A percentile compares a stretch with the other conserved stretches of the same genome.
These are phyloP conservation scores for Kodamaea anthophila DNA, from an alignment of 1,139 yeast genomes.

Conservation along the genomic window DNA sequence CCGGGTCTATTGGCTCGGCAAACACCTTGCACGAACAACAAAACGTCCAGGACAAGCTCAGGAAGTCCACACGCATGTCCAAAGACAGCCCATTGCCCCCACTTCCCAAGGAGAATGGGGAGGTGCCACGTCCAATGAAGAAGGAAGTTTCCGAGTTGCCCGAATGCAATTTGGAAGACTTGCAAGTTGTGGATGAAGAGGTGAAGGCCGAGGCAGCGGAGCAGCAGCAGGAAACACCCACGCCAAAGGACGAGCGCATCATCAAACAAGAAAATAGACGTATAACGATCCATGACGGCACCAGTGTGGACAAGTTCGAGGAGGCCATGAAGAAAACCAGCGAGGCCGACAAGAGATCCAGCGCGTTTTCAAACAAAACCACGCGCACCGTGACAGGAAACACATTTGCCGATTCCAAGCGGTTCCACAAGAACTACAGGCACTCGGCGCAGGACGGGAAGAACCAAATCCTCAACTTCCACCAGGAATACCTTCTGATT, in stretches of 20 bases:
- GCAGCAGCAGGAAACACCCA: not conserved
- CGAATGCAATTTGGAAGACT: slow-evolving; percentile 12
- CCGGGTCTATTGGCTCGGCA: not conserved
- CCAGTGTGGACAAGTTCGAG: not conserved
- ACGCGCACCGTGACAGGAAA: not conserved
- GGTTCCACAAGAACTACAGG: slow-evolving; percentile 5
- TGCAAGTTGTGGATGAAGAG: not conserved
- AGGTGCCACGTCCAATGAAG: too few relatives aligned
- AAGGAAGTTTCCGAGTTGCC: slow-evolving; percentile 9
- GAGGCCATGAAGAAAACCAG: not conserved
- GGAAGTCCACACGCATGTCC: slow-evolving; percentile 4
- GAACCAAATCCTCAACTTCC: slow-evolving; percentile 13
- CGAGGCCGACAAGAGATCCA: slow-evolving; percentile 6
- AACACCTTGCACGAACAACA: not conserved
- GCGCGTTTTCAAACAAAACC: slow-evolving; percentile 5
- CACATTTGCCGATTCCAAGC: slow-evolving; percentile 4
- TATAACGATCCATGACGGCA: not conserved
- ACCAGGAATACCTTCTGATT: slow-evolving; percentile 13
- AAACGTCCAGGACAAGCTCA: slow-evolving; percentile 1
- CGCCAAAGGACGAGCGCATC: not conserved
- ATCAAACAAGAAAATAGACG: too few relatives aligned
- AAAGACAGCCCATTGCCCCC: slow-evolving; percentile 7
- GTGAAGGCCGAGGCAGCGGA: not conserved
- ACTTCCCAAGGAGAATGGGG: slow-evolving; percentile 5
- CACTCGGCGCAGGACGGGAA: slow-evolving; percentile 9